These are phyloP conservation scores for Penicillium steckii DNA, from an alignment of 495 filamentous ascomycete species.

Conservation along the genomic window DNA sequence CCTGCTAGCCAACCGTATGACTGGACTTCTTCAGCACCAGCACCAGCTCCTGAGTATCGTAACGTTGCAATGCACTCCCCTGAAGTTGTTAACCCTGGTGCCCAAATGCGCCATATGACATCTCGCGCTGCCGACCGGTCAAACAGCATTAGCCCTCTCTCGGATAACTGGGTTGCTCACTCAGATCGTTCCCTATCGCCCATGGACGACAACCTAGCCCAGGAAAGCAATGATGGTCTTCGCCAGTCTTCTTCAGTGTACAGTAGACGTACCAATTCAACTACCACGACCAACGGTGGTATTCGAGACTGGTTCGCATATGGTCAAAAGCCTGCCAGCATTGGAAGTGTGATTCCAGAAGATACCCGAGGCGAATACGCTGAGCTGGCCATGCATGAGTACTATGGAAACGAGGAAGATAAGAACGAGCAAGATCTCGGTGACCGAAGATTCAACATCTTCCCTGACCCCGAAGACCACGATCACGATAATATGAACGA, in stretches of 20 bases:
- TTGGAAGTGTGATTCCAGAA: conserved; percentile 33
- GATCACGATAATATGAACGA: conserved; percentile 36
- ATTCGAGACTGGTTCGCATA: conserved; percentile 40
- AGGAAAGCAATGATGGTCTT: conserved; percentile 16
- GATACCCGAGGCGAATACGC: conserved; percentile 42
- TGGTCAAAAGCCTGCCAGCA: conserved; percentile 31
- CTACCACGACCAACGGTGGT: conserved; percentile 28
- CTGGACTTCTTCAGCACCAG: conserved; percentile 25
- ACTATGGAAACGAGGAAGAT: conserved; percentile 38
- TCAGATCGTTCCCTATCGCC: conserved; percentile 54
- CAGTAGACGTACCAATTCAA: conserved; percentile 40
- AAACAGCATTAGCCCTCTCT: conserved; percentile 40
- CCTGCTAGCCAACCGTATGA: conserved; percentile 23
- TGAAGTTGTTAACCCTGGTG: conserved; percentile 16
- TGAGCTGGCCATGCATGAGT: conserved; percentile 38
- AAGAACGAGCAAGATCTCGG: conserved; percentile 38
- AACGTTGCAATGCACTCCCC: conserved; percentile 21
- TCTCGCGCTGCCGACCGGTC: conserved; percentile 31
- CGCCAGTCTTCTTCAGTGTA: conserved; percentile 47
- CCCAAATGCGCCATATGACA: conserved; percentile 18
- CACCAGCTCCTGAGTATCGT: conserved; percentile 25
- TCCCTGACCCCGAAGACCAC: conserved; percentile 48
- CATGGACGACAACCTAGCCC: conserved; percentile 16
- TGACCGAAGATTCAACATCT: conserved; percentile 39
- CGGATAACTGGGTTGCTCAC: conserved; percentile 62